Evolutionary conservation across 2,329 filamentous ascomycete species (phyloP).

Genomic region (Calonectria honghensis): DNA sequence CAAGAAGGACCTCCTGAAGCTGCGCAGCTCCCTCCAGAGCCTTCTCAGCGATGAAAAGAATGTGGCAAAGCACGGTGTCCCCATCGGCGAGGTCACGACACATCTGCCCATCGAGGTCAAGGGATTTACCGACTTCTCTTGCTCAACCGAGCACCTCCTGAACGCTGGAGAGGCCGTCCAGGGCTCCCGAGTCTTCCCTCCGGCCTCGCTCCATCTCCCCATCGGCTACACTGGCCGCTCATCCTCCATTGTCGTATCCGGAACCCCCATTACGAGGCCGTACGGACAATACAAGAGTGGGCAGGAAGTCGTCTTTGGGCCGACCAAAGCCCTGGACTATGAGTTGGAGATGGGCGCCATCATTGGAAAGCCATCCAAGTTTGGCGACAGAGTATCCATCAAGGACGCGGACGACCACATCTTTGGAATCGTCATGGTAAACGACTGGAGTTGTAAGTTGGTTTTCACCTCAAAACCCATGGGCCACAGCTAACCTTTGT

Average conservation of each 20-base stretch:
- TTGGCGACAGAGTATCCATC: conserved; percentile 61
- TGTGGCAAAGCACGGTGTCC: conserved; percentile 20
- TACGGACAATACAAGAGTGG: conserved; percentile 63
- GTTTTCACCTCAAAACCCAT: conserved; percentile 51
- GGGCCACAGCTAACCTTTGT: conserved; percentile 36
- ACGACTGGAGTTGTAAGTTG: conserved; percentile 76
- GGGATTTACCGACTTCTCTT: conserved; percentile 71
- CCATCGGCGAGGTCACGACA: conserved; percentile 55
- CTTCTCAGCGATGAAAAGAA: conserved; percentile 21
- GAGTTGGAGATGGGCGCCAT: conserved; percentile 67
- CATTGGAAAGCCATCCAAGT: conserved; percentile 63
- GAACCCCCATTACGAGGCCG: conserved; percentile 68
- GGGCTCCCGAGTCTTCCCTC: conserved; percentile 62
- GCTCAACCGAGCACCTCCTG: conserved; percentile 70
- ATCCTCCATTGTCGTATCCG: conserved; percentile 70
- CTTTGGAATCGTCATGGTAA: conserved; percentile 77
- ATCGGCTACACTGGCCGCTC: conserved; percentile 73
- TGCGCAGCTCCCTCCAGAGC: conserved; percentile 20
- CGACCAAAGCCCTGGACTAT: conserved; percentile 62
- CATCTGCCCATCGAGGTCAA: conserved; percentile 74
- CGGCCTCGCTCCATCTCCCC: conserved; percentile 69
- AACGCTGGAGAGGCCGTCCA: conserved; percentile 68
- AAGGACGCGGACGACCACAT: conserved; percentile 75
- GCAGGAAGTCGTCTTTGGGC: conserved; percentile 50
- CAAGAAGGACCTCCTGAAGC: conserved; percentile 26